Base-by-base conservation (phyloP, 495 filamentous ascomycete genomes). In the Penicillium crystallinum region DNA sequence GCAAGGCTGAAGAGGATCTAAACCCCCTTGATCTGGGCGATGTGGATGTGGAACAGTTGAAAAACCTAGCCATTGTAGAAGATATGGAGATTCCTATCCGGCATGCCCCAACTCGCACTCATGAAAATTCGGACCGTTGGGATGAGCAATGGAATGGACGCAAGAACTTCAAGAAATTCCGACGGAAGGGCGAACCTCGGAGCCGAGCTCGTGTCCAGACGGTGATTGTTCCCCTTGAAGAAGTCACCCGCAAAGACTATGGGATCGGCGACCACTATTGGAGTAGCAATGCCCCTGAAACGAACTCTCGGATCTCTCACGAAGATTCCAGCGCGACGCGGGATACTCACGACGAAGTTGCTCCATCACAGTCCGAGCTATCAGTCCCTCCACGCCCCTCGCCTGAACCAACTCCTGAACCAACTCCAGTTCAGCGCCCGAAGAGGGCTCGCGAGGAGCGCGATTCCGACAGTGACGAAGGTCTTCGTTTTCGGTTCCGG, bases 101-200 rank as follows among this genome's bases (percentile, higher is more conserved):
- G 6, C 40, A 55, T 18, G 44, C 42, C 15, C 49, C 49, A 45
- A 15, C 25, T 1, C 39, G 55, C 23, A 46, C 72, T 75, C 37
- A 77, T 73, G 46, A 67, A 27, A 74, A 74, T 19, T 76, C 77
- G 46, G 78, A 80, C 9, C 80, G 90, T 19, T 97, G 95, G 93
- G 83, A 97, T 59, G 85, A 90, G 2, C 75, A 77, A 31, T 98
- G 95, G 95, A 96, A 97, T 62, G 93, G 95, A 0, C 81, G 92
- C 6, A 95, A 90, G 70, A 97, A 98, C 58, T 98, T 97, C 75
- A 98, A 98, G 68, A 85, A 81, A 56, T 98, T 98, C 57, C 79
- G 82, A 4, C 80, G 82, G 49, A 79, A 81, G 40, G 82, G 78
- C 3, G 76, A 75, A 1, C 69, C 76, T 6, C 57, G 52, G 51